Percentiles rank a stretch among this genome's conserved stretches.
phyloP scores from a whole-genome alignment of 805 yeast species.

The Wickerhamomyces alni region DNA sequence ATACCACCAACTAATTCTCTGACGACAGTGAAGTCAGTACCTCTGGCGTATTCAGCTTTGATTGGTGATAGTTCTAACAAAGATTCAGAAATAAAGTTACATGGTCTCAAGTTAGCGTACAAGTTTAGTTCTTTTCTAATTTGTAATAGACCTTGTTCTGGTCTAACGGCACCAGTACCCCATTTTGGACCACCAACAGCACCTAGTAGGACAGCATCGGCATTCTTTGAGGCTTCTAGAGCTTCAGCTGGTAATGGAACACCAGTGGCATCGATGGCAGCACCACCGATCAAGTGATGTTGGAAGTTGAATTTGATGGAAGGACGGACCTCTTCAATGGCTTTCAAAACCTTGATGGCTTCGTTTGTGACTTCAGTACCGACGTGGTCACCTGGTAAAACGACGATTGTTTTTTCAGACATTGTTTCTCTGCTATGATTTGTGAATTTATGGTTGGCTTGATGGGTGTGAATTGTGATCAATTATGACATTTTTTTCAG shows the following conservation, averaged over 20 bases:
- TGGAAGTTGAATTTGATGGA: slow-evolving; percentile 65
- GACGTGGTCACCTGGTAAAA: slow-evolving; percentile 95
- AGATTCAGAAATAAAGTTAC: slow-evolving; percentile 84
- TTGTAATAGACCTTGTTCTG: slow-evolving; percentile 92
- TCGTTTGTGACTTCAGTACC: slow-evolving; percentile 87
- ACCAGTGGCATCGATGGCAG: slow-evolving; percentile 97
- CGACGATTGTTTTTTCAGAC: slow-evolving; percentile 60
- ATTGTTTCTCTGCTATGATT: too few species aligned
- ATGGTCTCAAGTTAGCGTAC: slow-evolving; percentile 96
- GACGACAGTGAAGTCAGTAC: slow-evolving; percentile 89
- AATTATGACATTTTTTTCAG: background rate
- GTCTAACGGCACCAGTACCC: slow-evolving; percentile 96
- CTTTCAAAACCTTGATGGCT: slow-evolving; percentile 85
- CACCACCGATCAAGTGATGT: slow-evolving; percentile 92
- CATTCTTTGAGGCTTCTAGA: slow-evolving; percentile 71
- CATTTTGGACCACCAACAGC: slow-evolving; percentile 99
- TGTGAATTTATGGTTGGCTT: too few species aligned
- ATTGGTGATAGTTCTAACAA: slow-evolving; percentile 84
- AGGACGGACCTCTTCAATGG: slow-evolving; percentile 58
- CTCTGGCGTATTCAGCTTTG: slow-evolving; percentile 76
- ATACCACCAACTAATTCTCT: slow-evolving; percentile 98
- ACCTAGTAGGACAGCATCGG: slow-evolving; percentile 95
- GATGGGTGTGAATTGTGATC: too few species aligned
- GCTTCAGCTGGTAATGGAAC: slow-evolving; percentile 84
- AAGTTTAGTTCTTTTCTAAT: slow-evolving; percentile 91